phyloP scores from a whole-genome alignment of 768 basidiomycete species.

The Sarcodon sp. region DNA sequence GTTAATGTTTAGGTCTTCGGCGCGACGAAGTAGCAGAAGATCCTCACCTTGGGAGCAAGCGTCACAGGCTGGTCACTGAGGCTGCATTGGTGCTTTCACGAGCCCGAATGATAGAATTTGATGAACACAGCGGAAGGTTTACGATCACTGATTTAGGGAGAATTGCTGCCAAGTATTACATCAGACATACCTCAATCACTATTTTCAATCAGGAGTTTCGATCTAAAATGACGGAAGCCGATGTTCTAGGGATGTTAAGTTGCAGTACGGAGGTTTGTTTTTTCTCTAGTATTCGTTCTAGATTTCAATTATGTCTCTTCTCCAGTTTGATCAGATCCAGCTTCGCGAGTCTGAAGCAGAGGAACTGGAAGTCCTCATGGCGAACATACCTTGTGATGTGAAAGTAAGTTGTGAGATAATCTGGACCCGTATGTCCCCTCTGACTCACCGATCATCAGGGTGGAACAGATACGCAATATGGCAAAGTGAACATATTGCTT shows the following conservation, averaged over 20 bases:
- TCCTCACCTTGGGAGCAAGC: slow-evolving; percentile 56
- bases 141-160: slow-evolving; percentile 83
- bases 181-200: slow-evolving; percentile 75
- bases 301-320: not conserved
- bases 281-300: not conserved
- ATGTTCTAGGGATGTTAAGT: slow-evolving; percentile 76
- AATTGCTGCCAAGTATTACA: slow-evolving; percentile 95
- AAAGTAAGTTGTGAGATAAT: slow-evolving; percentile 31
- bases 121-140: slow-evolving; percentile 43
- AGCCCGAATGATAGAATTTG: slow-evolving; percentile 74
- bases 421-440: not conserved
- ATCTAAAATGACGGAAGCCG: slow-evolving; percentile 84
- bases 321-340: slow-evolving; percentile 89
- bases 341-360: slow-evolving; percentile 79
- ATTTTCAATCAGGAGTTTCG: slow-evolving; percentile 73
- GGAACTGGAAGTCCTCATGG: slow-evolving; percentile 65
- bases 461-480: slow-evolving; percentile 49
- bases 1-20: slow-evolving; percentile 45
- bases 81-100: slow-evolving; percentile 59
- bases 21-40: slow-evolving; percentile 60
- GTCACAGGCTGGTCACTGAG: slow-evolving; percentile 48
- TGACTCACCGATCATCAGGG: slow-evolving; percentile 27
- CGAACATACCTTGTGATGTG: slow-evolving; percentile 67
- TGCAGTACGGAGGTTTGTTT: slow-evolving; percentile 75
- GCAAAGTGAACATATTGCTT: slow-evolving; percentile 90